phyloP scores from a whole-genome alignment of 306 rosid genomes.

The Argentina anserina region DNA sequence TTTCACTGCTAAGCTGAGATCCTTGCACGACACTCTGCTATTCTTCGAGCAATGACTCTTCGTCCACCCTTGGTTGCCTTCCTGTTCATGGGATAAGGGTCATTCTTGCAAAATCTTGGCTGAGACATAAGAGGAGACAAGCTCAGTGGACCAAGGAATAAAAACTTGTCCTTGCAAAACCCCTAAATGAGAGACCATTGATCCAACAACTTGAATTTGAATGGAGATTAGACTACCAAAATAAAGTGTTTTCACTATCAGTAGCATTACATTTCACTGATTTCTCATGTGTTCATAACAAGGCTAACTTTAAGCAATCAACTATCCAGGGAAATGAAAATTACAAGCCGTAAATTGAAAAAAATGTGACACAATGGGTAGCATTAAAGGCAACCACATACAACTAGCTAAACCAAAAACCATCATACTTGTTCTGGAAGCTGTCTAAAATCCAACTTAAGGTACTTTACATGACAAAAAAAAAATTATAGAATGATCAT shows the following conservation, averaged over 20 bases:
- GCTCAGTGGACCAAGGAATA: not conserved
- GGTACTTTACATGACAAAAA: not conserved
- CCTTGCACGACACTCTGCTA: conserved; percentile 81
- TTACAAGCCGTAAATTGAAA: too few relatives aligned
- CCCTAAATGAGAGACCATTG: not conserved
- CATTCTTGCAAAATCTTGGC: conserved; percentile 10
- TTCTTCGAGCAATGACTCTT: conserved; percentile 79
- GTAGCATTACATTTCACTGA: too few relatives aligned
- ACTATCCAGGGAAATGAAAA: too few relatives aligned
- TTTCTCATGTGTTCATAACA: too few relatives aligned
- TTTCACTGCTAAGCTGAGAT: conserved; percentile 61
- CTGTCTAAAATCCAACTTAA: not conserved
- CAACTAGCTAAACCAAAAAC: too few relatives aligned
- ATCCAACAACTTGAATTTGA: not conserved
- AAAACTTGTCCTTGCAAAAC: not conserved
- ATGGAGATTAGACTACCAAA: not conserved
- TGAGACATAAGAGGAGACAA: not conserved
- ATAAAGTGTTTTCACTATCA: not conserved
- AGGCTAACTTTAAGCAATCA: too few relatives aligned
- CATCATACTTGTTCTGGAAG: not conserved
- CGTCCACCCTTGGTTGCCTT: conserved; percentile 95
- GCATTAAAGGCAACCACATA: too few relatives aligned
- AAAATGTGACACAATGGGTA: too few relatives aligned
- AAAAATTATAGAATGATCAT: not conserved
- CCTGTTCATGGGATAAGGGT: conserved; percentile 46